Base-by-base conservation (phyloP, 2,329 filamentous ascomycete species). In the Bretziella fagacearum region DNA sequence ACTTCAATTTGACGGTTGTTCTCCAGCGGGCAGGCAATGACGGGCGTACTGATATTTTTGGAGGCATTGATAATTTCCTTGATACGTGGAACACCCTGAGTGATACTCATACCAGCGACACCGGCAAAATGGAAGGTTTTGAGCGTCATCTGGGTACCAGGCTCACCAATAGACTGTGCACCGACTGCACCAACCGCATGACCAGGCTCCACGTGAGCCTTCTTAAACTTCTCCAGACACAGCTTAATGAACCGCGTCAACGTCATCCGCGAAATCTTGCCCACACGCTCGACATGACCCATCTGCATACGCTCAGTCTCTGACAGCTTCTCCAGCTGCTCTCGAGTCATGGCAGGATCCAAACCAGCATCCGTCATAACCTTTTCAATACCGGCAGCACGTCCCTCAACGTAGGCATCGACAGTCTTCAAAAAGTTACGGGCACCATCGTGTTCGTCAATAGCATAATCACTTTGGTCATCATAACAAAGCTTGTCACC, bases 1-100 rank as follows among this genome's bases (percentile, higher is more conserved):
- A 82, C 84, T 53, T 79, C 74, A 47, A 91, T 77, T 53, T 81
- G 74, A 47, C 73, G 67, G 51, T 79, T 76, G 58, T 86, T 91
- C 53, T 84, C 72, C 4, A 96, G 69, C 3, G 84, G 80, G 57
- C 91, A 96, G 4, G 75, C 78, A 55, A 98, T 93, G 58, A 98
- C 81, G 0, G 91, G 91, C 0, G 91, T 98, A 61, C 83, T 93
- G 63, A 98, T 98, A 43, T 70, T 69, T 60, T 86, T 93, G 6
- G 86, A 94, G 4, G 91, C 91, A 64, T 98, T 98, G 77, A 98
- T 98, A 55, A 98, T 98, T 70, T 98, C 91, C 66, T 98, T 98
- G 68, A 98, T 98, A 79, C 91, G 89, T 1, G 91, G 91, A 5
- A 98, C 91, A 83, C 91, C 91, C 59, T 95, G 85, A 0, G 91